Percentiles rank a stretch among this genome's conserved stretches.
Evolutionary conservation across 176 grass and related monocot species (phyloP).

Genomic region (Saccharum spontaneum): DNA sequence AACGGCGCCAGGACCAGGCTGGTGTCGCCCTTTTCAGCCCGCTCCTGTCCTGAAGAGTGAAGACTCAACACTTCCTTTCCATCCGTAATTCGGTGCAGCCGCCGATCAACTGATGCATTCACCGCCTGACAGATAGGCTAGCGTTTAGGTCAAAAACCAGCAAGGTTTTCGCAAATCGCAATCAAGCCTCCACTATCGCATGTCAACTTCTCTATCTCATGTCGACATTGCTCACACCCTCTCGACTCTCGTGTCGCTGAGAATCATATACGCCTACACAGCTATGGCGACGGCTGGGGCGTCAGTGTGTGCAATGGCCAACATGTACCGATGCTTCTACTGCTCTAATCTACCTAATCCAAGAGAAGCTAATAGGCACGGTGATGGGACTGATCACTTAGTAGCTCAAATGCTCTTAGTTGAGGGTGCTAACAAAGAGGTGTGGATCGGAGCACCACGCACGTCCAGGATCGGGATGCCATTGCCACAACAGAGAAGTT

Average conservation of each 20-base stretch:
- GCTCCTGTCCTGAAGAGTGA: no score
- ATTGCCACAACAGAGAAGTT: not conserved
- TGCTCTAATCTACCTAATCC: not conserved
- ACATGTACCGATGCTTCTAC: not conserved
- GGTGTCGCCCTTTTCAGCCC: not conserved
- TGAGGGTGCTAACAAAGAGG: not conserved
- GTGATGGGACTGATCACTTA: constrained; percentile 20
- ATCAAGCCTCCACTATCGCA: not conserved
- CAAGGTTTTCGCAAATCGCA: constrained; percentile 4
- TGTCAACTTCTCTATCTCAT: not conserved
- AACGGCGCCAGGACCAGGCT: constrained; percentile 3
- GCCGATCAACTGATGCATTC: not conserved
- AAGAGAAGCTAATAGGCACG: not conserved
- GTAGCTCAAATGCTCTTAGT: not conserved
- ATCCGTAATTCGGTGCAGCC: not conserved
- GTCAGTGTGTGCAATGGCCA: not conserved
- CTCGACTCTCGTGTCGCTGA: not conserved
- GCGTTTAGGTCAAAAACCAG: constrained; percentile 10
- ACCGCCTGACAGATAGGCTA: not conserved
- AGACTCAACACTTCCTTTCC: not conserved
- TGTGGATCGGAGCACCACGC: not conserved
- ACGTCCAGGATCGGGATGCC: not conserved
- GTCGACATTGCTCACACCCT: constrained; percentile 21
- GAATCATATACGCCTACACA: not conserved
- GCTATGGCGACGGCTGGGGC: not conserved